Evolutionary conservation across 495 filamentous ascomycete species (phyloP).

Genomic region (Talaromyces wortmannii): DNA sequence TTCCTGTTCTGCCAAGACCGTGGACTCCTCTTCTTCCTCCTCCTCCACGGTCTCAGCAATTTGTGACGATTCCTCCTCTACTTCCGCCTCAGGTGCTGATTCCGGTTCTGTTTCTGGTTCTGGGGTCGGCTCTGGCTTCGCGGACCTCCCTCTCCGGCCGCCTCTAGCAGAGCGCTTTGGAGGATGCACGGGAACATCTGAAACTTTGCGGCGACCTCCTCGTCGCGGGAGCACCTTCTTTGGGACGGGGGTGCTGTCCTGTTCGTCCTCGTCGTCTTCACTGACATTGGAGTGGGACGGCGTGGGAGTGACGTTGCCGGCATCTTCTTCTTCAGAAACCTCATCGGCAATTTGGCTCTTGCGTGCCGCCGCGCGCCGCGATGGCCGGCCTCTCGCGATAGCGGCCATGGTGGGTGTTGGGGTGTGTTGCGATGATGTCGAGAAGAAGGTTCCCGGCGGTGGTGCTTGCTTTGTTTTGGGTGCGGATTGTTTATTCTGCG

Average conservation of each 20-base stretch:
- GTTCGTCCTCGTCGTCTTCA: conserved; percentile 58
- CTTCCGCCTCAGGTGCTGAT: conserved; percentile 1
- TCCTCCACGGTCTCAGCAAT: conserved; percentile 30
- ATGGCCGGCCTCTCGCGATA: conserved; percentile 62
- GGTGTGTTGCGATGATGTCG: conserved; percentile 10
- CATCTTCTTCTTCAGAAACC: conserved; percentile 58
- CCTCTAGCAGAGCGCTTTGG: conserved; percentile 25
- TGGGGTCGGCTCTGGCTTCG: conserved; percentile 25
- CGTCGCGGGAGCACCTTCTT: conserved; percentile 33
- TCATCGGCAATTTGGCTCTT: conserved; percentile 69
- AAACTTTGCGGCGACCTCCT: conserved; percentile 49
- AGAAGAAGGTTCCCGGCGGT: conserved; percentile 13
- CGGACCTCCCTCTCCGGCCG: conserved; percentile 22
- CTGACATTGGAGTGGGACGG: conserved; percentile 32
- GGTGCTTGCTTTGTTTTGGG: conserved; percentile 10
- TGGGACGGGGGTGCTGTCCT: conserved; percentile 76
- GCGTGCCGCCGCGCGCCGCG: conserved; percentile 65
- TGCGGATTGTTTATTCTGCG: conserved; percentile 39
- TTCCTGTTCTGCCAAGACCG: conserved; percentile 30
- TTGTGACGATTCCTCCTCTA: conserved; percentile 36
- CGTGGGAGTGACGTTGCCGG: conserved; percentile 46
- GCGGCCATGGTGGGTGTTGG: conserved; percentile 35
- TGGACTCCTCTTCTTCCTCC: conserved; percentile 39
- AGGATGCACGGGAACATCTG: conserved; percentile 42
- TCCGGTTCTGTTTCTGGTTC: conserved; percentile 11